These are phyloP conservation scores for Auriscalpium vulgare DNA, from an alignment of 768 basidiomycete genomes.

Conservation along the genomic window DNA sequence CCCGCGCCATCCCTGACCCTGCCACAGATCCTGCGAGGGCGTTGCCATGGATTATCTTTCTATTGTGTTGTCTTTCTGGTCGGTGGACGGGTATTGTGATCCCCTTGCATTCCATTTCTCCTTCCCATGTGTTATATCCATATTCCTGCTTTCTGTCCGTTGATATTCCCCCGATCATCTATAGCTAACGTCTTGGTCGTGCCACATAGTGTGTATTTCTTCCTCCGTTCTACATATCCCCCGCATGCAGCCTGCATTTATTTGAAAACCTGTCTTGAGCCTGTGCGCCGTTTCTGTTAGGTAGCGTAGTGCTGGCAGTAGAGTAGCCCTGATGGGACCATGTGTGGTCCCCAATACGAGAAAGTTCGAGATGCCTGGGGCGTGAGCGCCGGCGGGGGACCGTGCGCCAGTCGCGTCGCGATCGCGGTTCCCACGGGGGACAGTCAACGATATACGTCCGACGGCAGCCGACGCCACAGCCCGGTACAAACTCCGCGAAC, in stretches of 20 bases:
- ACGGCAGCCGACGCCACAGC: neutral
- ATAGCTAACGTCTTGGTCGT: neutral
- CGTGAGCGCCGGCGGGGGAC: neutral
- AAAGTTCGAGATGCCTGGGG: neutral
- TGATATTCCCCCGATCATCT: neutral
- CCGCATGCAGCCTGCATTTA: neutral
- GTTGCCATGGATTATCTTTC: neutral
- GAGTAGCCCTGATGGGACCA: neutral
- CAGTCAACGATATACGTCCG: neutral
- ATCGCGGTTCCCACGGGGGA: neutral
- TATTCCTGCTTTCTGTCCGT: neutral
- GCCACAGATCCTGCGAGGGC: neutral
- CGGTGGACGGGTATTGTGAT: too few species aligned
- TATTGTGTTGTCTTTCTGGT: slow-evolving; percentile 2
- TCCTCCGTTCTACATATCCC: neutral
- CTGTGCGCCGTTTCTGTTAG: neutral
- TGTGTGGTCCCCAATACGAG: neutral
- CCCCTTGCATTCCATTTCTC: too few species aligned
- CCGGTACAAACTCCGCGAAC: neutral
- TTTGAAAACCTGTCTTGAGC: neutral
- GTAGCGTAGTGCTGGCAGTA: neutral
- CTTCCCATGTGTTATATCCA: neutral
- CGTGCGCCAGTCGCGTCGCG: too few species aligned
- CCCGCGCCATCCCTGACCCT: slow-evolving; percentile 5
- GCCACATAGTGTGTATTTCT: neutral